A percentile compares a stretch with the other conserved stretches of the same genome.
Conservation (phyloP, 1,139 yeast species). For the Maudiozyma humilis region DNA sequence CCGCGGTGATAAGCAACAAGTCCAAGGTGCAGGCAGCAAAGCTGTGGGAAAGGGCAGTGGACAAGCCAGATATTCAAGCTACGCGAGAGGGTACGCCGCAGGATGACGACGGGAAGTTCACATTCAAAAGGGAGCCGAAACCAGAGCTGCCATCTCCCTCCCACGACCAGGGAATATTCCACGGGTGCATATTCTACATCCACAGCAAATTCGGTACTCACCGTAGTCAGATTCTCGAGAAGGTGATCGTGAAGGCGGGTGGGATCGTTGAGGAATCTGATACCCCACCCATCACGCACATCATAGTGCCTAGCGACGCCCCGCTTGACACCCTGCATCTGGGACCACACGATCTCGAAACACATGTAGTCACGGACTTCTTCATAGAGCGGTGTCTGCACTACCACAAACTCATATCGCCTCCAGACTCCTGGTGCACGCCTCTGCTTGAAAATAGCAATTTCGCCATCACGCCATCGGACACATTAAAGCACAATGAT, state of each 20-base stretch:
- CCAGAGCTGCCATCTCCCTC: background rate
- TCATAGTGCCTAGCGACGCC: slow-evolving; percentile 19
- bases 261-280: slow-evolving; percentile 12
- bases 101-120: too few species aligned
- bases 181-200: slow-evolving; percentile 13
- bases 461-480: slow-evolving; percentile 24
- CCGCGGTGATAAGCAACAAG: too few species aligned
- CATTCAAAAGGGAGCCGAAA: background rate
- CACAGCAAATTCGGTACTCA: slow-evolving; percentile 15
- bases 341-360: background rate
- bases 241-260: slow-evolving; percentile 23
- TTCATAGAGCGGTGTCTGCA: slow-evolving; percentile 70
- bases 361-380: slow-evolving; percentile 60
- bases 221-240: slow-evolving; percentile 18
- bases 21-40: slow-evolving; percentile 22
- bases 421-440: slow-evolving; percentile 62
- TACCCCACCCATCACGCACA: slow-evolving; percentile 6
- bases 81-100: background rate
- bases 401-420: slow-evolving; percentile 41
- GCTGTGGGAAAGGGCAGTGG: slow-evolving; percentile 20
- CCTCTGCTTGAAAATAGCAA: slow-evolving; percentile 43
- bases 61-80: background rate
- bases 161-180: slow-evolving; percentile 8
- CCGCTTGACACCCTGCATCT: slow-evolving; percentile 13
- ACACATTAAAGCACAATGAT: slow-evolving; percentile 11